Evolutionary conservation across 768 basidiomycete species (phyloP).

Genomic region (Kwoniella botswanensis): DNA sequence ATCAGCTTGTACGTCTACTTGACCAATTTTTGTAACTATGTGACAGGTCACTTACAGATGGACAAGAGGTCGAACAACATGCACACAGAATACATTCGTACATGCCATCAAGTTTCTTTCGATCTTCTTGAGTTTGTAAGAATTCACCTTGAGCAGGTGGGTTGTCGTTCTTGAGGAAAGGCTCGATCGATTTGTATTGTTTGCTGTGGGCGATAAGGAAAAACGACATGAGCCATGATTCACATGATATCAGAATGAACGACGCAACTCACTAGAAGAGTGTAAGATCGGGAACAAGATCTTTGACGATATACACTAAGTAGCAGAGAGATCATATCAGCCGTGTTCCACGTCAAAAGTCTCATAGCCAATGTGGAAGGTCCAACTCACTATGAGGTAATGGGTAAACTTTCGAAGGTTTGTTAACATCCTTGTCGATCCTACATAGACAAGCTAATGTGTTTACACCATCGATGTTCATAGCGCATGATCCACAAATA

Average conservation of each 20-base stretch:
- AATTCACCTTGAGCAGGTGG: slow-evolving; percentile 79
- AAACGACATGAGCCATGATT: too few species aligned
- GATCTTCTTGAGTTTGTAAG: slow-evolving; percentile 87
- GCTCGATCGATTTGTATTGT: slow-evolving; percentile 99
- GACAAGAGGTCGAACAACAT: slow-evolving; percentile 97
- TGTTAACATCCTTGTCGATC: slow-evolving; percentile 75
- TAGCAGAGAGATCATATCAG: not conserved
- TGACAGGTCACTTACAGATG: slow-evolving; percentile 61
- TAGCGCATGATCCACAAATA: slow-evolving; percentile 97
- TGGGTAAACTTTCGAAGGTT: slow-evolving; percentile 91
- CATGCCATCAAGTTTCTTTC: slow-evolving; percentile 93
- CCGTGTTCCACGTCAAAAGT: not conserved
- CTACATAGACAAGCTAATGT: slow-evolving; percentile 96
- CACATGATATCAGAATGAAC: too few species aligned
- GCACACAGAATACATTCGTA: slow-evolving; percentile 87
- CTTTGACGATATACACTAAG: slow-evolving; percentile 97
- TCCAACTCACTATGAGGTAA: slow-evolving; percentile 85
- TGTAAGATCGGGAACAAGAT: slow-evolving; percentile 76
- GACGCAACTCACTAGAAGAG: slow-evolving; percentile 45
- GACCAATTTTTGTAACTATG: not conserved
- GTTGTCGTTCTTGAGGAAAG: slow-evolving; percentile 92
- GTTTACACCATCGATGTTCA: slow-evolving; percentile 97
- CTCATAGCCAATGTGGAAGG: not conserved
- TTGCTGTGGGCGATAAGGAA: slow-evolving; percentile 61
- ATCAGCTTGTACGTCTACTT: slow-evolving; percentile 2